These are phyloP conservation scores for Fusarium sp. DNA, from an alignment of 2,329 filamentous ascomycete genomes.

Conservation along the genomic window DNA sequence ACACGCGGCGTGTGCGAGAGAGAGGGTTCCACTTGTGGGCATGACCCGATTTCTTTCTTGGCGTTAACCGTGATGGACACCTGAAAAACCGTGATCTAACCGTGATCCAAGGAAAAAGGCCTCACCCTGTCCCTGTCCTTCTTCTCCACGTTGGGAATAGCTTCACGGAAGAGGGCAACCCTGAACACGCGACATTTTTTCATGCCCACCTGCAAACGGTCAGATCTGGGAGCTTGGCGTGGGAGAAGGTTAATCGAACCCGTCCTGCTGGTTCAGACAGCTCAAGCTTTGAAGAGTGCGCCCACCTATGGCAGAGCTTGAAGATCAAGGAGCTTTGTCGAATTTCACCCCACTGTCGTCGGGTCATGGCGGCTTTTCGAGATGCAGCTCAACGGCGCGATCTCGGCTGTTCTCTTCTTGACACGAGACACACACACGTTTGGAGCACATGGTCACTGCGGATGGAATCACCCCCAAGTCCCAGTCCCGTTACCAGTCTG, in stretches of 20 bases:
- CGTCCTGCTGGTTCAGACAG: background rate
- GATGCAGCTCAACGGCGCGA: background rate
- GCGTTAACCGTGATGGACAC: background rate
- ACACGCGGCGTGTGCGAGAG: background rate
- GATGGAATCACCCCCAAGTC: background rate
- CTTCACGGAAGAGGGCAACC: background rate
- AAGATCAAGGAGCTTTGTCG: background rate
- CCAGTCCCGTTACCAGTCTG: background rate
- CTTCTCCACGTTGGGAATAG: slow-evolving; percentile 4
- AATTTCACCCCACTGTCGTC: background rate
- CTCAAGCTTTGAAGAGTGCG: background rate
- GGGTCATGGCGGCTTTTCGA: background rate
- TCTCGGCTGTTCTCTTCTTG: background rate
- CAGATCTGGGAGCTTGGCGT: background rate
- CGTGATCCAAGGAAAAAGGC: background rate
- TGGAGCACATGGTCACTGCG: background rate
- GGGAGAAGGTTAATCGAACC: background rate
- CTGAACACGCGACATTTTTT: background rate
- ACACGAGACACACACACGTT: background rate
- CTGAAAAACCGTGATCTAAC: slow-evolving; percentile 9
- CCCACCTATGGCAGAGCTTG: background rate
- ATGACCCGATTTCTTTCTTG: background rate
- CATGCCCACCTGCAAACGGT: background rate
- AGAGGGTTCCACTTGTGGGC: background rate
- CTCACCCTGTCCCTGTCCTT: background rate